phyloP scores from a whole-genome alignment of 2,329 filamentous ascomycete species.

The Colletotrichum sp. region DNA sequence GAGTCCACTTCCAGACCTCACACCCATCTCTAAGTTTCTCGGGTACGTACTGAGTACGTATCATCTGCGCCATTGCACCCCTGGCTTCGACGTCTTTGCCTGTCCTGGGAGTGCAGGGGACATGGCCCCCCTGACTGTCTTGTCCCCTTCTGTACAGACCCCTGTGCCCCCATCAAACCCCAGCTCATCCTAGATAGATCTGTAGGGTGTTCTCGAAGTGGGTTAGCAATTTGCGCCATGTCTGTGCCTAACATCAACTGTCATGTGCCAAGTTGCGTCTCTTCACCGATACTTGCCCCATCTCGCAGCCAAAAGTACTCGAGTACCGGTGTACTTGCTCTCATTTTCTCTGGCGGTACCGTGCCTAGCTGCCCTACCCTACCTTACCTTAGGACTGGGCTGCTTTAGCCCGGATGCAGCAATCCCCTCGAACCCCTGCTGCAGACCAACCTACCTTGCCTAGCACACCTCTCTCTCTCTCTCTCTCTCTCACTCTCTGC shows the following conservation, averaged over 20 bases:
- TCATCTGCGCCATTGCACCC: neutral
- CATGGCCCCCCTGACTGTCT: neutral
- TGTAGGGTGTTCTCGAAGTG: slow-evolving; percentile 21
- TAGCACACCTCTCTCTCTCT: neutral
- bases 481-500: neutral
- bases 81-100: neutral
- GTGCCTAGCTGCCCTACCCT: neutral
- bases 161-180: neutral
- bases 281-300: slow-evolving; percentile 21
- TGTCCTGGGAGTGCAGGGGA: neutral
- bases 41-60: neutral
- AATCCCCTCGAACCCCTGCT: slow-evolving; percentile 14
- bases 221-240: slow-evolving; percentile 21
- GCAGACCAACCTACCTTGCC: neutral
- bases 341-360: neutral
- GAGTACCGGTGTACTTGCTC: neutral
- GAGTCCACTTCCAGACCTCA: neutral
- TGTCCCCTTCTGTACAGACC: neutral
- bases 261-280: slow-evolving; percentile 22
- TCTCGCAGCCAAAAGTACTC: neutral
- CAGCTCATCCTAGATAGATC: slow-evolving; percentile 17
- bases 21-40: neutral
- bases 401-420: slow-evolving; percentile 17
- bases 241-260: slow-evolving; percentile 19
- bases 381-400: slow-evolving; percentile 4